Evolutionary conservation across 495 filamentous ascomycete species (phyloP).

Genomic region (Pyronema domesticum): DNA sequence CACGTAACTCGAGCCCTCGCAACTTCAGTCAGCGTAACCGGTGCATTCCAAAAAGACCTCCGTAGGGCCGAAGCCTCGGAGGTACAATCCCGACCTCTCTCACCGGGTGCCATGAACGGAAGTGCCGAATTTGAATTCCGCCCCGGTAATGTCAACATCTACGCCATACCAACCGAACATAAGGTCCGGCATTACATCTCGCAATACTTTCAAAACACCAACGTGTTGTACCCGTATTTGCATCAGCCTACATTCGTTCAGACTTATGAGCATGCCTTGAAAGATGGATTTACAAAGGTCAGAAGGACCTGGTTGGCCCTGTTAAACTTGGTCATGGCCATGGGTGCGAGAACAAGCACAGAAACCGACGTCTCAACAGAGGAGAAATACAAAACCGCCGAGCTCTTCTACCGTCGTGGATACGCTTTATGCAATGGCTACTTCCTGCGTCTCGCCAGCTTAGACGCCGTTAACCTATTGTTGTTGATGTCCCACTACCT

Average conservation of each 20-base stretch:
- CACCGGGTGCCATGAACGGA: constrained; percentile 1
- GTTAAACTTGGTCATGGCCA: constrained; percentile 23
- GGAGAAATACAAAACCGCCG: constrained; percentile 24
- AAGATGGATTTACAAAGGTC: constrained; percentile 24
- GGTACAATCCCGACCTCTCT: constrained; percentile 7
- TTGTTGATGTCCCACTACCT: constrained; percentile 30
- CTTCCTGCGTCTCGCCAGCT: constrained; percentile 24
- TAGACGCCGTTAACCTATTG: constrained; percentile 29
- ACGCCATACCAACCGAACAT: constrained; percentile 11
- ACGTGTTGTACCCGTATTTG: constrained; percentile 29
- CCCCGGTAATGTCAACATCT: constrained; percentile 16
- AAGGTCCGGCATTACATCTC: constrained; percentile 18
- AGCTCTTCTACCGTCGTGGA: constrained; percentile 28
- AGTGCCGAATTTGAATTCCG: constrained; percentile 14
- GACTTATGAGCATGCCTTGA: constrained; percentile 25
- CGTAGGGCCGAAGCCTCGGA: constrained; percentile 11
- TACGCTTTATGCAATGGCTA: constrained; percentile 24
- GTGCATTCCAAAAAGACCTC: constrained; percentile 19
- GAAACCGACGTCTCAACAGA: constrained; percentile 19
- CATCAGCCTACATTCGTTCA: constrained; percentile 26
- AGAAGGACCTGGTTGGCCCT: constrained; percentile 26
- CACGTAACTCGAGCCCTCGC: constrained; percentile 22
- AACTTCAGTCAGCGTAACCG: constrained; percentile 18
- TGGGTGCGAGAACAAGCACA: constrained; percentile 21
- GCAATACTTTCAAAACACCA: constrained; percentile 29